Base-by-base conservation (phyloP, 306 rosid genomes). In the Casuarina glauca region DNA sequence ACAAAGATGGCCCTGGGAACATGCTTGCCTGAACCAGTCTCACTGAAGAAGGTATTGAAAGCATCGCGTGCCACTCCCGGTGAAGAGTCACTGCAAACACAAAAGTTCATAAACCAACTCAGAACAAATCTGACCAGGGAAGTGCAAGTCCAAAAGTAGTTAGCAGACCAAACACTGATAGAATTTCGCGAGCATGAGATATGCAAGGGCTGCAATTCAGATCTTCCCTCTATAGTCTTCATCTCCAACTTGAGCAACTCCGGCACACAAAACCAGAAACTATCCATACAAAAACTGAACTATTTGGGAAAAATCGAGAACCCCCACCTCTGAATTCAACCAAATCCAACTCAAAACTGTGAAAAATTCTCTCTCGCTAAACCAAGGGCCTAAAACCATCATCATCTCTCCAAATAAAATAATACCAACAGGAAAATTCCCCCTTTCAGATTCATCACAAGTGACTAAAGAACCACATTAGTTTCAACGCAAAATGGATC, bases 11-110 rank as follows among this genome's bases (percentile, higher is more conserved):
- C 98, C 43, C 98, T 81, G 0, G 98, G 98, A 17, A 95, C 98
- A 80, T 95, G 98, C 77, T 95, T 95, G 4, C 98, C 98, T 0
- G 97, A 87, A 15, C 98, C 93, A 42, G 98, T 95, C 79, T 95
- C 98, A 42, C 98, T 95, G 81, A 95, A 95, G 91, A 95, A 95
- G 11, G 98, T 95, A 82, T 95, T 95, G 82, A 95, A 95, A 43
- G 98, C 98, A 77, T 95, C 98, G 73, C 90, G 96, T 0, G 89
- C 97, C 1, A 86, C 92, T 15, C 97, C 98, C 26, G 83, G 63
- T 0, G 98, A 17, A 1, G 83, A 51, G 80, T 95, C 98, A 77
- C 94, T 90, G 84, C 81, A 63, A 60, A 43, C 51, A 50, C 71
- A 82, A n/a, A 80, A 73, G 48, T 62, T 26, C 53, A 70, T 26